These are phyloP conservation scores for Penicillium capsulatum DNA, from an alignment of 2,329 filamentous ascomycete genomes.

Conservation along the genomic window DNA sequence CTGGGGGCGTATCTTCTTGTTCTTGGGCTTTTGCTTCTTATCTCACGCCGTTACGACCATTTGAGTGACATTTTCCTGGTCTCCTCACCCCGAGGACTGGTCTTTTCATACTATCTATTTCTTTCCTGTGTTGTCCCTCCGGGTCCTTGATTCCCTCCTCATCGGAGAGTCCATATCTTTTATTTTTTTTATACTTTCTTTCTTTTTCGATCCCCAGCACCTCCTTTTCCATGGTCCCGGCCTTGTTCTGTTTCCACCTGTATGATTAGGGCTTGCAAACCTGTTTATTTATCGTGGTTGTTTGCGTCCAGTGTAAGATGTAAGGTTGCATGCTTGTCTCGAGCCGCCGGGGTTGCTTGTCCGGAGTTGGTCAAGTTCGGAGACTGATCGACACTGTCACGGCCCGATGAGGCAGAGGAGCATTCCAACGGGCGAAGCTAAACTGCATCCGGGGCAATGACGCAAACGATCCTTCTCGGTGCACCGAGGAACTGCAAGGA, in stretches of 20 bases:
- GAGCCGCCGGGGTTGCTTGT: too few species aligned
- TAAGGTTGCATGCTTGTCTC: constrained; percentile 16
- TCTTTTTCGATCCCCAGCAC: constrained; percentile 4
- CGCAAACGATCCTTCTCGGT: constrained; percentile 19
- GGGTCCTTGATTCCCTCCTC: not conserved
- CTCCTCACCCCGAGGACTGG: constrained; percentile 7
- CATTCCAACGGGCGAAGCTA: constrained; percentile 23
- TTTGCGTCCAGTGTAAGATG: constrained; percentile 18
- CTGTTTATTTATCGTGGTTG: constrained; percentile 22
- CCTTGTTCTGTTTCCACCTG: constrained; percentile 9
- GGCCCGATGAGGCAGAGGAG: constrained; percentile 18
- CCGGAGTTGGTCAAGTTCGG: constrained; percentile 7
- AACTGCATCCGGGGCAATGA: constrained; percentile 25
- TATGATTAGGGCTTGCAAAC: constrained; percentile 14
- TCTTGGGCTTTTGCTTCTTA: constrained; percentile 1
- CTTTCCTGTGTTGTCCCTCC: constrained; percentile 7
- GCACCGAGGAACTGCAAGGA: not conserved
- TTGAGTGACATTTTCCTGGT: constrained; percentile 7
- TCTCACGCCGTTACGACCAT: constrained; percentile 20
- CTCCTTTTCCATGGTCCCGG: not conserved
- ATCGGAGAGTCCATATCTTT: not conserved
- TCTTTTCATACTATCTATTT: constrained; percentile 5
- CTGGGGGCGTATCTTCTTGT: not conserved
- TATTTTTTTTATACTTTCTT: constrained; percentile 1
- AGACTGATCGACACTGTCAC: constrained; percentile 21